A percentile compares a stretch with the other conserved stretches of the same genome.
These are phyloP conservation scores for Leptographium flavum DNA, from an alignment of 2,329 filamentous ascomycete genomes.

Conservation along the genomic window DNA sequence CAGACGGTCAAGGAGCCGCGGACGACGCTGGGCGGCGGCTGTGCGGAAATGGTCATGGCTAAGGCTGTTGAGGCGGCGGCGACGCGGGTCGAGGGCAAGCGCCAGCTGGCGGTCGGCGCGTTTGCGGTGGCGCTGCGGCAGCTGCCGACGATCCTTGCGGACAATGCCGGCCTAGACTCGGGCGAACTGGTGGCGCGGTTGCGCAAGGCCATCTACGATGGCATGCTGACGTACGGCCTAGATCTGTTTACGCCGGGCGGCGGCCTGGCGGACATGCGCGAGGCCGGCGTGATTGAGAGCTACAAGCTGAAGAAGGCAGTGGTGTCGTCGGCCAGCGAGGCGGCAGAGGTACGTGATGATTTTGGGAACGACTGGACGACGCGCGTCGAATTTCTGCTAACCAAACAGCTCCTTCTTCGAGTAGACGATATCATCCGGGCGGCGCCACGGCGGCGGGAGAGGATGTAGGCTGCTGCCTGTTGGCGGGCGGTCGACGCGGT, in stretches of 20 bases:
- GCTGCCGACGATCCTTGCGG: slow-evolving; percentile 88
- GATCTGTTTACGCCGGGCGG: slow-evolving; percentile 83
- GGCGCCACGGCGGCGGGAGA: slow-evolving; percentile 69
- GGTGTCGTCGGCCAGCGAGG: slow-evolving; percentile 89
- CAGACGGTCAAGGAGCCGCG: slow-evolving; percentile 92
- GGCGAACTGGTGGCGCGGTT: slow-evolving; percentile 85
- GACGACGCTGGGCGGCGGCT: slow-evolving; percentile 88
- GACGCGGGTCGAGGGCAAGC: slow-evolving; percentile 91
- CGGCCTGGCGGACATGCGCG: slow-evolving; percentile 88
- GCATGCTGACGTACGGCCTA: slow-evolving; percentile 80
- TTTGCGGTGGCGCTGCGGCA: slow-evolving; percentile 85
- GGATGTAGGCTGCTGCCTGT: slow-evolving; percentile 20
- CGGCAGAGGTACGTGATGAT: slow-evolving; percentile 58
- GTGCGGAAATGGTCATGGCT: slow-evolving; percentile 97
- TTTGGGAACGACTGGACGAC: background rate
- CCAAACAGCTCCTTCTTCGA: slow-evolving; percentile 62
- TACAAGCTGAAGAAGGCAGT: slow-evolving; percentile 99
- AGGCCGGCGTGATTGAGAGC: slow-evolving; percentile 88
- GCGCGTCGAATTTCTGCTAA: background rate
- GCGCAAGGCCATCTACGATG: slow-evolving; percentile 88
- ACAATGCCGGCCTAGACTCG: slow-evolving; percentile 93
- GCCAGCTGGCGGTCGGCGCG: slow-evolving; percentile 79
- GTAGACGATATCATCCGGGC: slow-evolving; percentile 97
- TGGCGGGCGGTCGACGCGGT: too few species aligned
- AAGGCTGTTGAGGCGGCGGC: slow-evolving; percentile 92